Conservation (phyloP, 129 eudicot genomes). For the Flaveria trinervia region DNA sequence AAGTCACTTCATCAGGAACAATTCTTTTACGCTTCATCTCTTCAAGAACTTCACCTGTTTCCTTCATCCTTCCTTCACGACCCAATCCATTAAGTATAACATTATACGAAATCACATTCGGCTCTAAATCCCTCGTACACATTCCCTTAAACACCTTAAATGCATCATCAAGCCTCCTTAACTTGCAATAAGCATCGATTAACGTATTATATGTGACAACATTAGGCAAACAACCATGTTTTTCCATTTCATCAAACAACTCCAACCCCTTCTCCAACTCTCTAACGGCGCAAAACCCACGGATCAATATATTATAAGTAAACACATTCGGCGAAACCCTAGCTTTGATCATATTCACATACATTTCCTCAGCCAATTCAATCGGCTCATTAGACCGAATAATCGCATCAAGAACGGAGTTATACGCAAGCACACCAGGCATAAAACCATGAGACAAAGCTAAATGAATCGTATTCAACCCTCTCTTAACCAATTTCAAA, state of each 20-base stretch:
- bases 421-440: slow-evolving; percentile 84
- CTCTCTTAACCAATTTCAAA: slow-evolving; percentile 65
- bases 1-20: slow-evolving; percentile 82
- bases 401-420: slow-evolving; percentile 67
- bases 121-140: slow-evolving; percentile 51
- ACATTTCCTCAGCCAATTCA: slow-evolving; percentile 49
- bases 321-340: slow-evolving; percentile 79
- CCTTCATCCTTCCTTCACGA: slow-evolving; percentile 73
- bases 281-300: slow-evolving; percentile 62
- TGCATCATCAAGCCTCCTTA: slow-evolving; percentile 60
- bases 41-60: slow-evolving; percentile 57
- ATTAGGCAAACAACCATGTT: slow-evolving; percentile 71
- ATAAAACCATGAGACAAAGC: slow-evolving; percentile 65
- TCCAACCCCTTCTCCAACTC: slow-evolving; percentile 55
- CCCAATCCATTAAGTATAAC: slow-evolving; percentile 81
- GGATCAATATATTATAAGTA: slow-evolving; percentile 80
- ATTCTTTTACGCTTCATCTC: slow-evolving; percentile 68
- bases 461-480: slow-evolving; percentile 55
- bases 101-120: slow-evolving; percentile 79
- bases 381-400: slow-evolving; percentile 39
- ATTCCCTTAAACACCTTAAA: slow-evolving; percentile 46
- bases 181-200: slow-evolving; percentile 69
- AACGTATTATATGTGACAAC: slow-evolving; percentile 88
- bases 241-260: slow-evolving; percentile 60
- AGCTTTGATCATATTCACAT: slow-evolving; percentile 42